phyloP scores from a whole-genome alignment of 257 asterid species.

The Solanum piurae region DNA sequence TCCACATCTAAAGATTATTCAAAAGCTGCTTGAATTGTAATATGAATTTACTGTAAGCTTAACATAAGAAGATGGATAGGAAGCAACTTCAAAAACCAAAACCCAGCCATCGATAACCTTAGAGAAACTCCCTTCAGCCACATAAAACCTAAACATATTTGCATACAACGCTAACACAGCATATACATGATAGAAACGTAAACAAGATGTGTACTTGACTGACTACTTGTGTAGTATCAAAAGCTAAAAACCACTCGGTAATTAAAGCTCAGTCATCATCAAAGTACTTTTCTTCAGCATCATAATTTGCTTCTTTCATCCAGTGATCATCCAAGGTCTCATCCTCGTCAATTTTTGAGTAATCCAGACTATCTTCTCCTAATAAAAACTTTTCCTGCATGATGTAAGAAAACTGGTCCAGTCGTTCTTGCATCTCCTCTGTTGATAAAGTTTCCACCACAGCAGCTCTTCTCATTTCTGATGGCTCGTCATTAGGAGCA shows the following conservation, averaged over 20 bases:
- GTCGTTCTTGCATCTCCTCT: constrained; percentile 66
- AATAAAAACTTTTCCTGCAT: constrained; percentile 87
- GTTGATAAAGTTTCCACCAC: constrained; percentile 27
- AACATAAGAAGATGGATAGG: neutral
- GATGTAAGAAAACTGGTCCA: constrained; percentile 60
- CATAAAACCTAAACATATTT: neutral
- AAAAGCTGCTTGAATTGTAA: neutral
- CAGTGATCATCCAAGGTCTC: constrained; percentile 87
- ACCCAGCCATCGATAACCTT: neutral
- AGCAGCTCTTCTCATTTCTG: constrained; percentile 6
- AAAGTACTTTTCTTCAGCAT: constrained; percentile 94
- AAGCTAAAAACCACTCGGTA: neutral
- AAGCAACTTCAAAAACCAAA: neutral
- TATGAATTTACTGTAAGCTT: neutral
- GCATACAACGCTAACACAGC: neutral
- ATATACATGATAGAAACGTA: neutral
- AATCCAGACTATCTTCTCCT: constrained; percentile 81
- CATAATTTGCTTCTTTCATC: constrained; percentile 73
- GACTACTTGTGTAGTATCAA: neutral
- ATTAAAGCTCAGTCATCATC: constrained; percentile 29
- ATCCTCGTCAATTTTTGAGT: constrained; percentile 69
- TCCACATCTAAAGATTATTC: neutral
- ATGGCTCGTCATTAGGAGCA: constrained; percentile 7
- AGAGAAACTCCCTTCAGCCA: neutral
- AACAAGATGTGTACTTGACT: neutral